Evolutionary conservation across 768 basidiomycete genomes (phyloP), one percentile per base, ranked within the genome.

Genomic region (Pluteus cervinus): DNA sequence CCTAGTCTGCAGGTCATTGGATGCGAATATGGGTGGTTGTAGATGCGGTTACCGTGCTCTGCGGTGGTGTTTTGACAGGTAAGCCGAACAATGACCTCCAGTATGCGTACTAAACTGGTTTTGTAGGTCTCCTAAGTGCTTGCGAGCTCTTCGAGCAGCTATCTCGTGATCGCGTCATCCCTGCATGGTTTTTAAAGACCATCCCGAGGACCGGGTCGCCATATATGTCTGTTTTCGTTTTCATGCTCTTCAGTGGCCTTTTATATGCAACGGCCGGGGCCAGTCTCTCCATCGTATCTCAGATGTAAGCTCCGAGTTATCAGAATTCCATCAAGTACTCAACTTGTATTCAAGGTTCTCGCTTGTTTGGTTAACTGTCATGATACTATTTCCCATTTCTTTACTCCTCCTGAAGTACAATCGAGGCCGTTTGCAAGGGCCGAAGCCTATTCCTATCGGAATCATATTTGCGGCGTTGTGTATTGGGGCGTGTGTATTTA

Each of bases 31-130:
- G 73, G 66, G 62, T 84, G 8, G 80, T 76, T 1, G 65, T 75
- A 0, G 84, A 88, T 46, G 80, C 82, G 3, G 66, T 79, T 30
- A 53, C 81, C n/a, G 84, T 86, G 10, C 66, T 87, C 2, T 81
- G 76, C 39, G 83, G 80, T 2, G 82, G 81, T 1, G 76, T 86
- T 18, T 62, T 86, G 6, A 79, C 81, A 26, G 83, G 84, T 68
- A 47, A 43, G 53, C 42, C 11, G 17, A 20, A 10, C 33, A 21
- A 25, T 40, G 11, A 29, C 26, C 10, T 36, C 23, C 25, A 4
- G 12, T 8, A 17, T 18, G 21, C 28, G 33, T 28, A 18, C 22
- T 41, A 5, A 33, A 21, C 17, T 8, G 8, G 15, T 20, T 17
- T 15, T 24, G n/a, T 38, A 76, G 78, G 75, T 4, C 75, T 80